phyloP scores from a whole-genome alignment of 2,329 filamentous ascomycete species.

The Eutypa lata region DNA sequence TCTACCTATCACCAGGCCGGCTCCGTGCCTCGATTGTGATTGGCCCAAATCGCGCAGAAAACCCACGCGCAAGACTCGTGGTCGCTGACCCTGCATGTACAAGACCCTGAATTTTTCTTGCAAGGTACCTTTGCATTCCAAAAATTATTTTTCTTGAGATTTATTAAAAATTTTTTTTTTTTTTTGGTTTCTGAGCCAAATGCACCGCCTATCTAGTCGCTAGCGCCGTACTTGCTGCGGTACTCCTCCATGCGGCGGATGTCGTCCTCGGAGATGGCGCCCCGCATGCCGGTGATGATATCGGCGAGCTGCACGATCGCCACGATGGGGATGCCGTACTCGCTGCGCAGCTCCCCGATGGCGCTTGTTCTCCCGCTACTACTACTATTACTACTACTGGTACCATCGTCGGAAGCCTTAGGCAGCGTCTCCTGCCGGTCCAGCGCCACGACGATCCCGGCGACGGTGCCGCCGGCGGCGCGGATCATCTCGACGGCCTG shows the following conservation, averaged over 20 bases:
- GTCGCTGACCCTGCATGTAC: not conserved
- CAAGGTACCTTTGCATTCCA: too few species aligned
- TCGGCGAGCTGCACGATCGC: constrained; percentile 83
- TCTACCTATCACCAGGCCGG: too few species aligned
- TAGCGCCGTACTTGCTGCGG: constrained; percentile 61
- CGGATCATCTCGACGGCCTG: constrained; percentile 89
- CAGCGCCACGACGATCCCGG: constrained; percentile 83
- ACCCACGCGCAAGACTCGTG: too few species aligned
- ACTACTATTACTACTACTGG: constrained; percentile 18
- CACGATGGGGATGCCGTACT: constrained; percentile 79
- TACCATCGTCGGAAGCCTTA: not conserved
- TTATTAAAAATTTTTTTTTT: too few species aligned
- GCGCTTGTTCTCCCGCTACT: constrained; percentile 70
- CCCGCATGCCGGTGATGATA: constrained; percentile 67
- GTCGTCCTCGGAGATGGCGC: constrained; percentile 59
- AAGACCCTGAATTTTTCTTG: too few species aligned
- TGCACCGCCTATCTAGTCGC: constrained; percentile 44
- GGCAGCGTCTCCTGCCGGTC: constrained; percentile 84
- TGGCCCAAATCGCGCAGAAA: too few species aligned
- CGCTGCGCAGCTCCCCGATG: constrained; percentile 79
- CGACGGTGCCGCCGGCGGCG: constrained; percentile 78
- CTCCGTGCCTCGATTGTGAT: too few species aligned
- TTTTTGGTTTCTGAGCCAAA: not conserved
- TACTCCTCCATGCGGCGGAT: constrained; percentile 71
- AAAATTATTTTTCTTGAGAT: too few species aligned